Conservation (phyloP, 306 rosid species). For the Pyrus pyrifolia region DNA sequence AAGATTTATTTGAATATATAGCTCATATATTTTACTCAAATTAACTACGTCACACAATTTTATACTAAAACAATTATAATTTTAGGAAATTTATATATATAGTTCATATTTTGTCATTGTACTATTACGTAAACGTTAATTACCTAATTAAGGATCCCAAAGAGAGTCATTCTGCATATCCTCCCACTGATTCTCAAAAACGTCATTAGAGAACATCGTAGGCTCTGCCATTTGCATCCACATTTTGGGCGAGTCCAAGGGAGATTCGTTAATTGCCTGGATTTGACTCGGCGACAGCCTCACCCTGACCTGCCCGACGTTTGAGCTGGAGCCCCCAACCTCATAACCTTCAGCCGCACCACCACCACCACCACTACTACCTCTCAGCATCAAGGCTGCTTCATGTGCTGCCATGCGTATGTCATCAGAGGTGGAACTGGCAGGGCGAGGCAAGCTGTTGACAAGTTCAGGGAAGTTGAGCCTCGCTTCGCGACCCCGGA, state of each 20-base stretch:
- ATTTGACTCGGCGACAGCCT: conserved; percentile 65
- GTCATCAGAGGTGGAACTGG: conserved; percentile 41
- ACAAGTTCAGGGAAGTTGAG: conserved; percentile 66
- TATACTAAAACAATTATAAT: neutral
- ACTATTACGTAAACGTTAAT: neutral
- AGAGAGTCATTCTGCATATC: conserved; percentile 29
- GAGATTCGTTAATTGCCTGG: conserved; percentile 83
- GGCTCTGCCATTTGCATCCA: conserved; percentile 68
- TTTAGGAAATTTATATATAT: neutral
- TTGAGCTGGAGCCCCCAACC: neutral
- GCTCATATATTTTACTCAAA: neutral
- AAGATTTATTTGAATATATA: neutral
- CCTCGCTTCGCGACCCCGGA: conserved; percentile 45
- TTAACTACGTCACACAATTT: neutral
- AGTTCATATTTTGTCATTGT: neutral
- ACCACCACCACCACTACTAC: neutral
- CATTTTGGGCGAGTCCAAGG: conserved; percentile 81
- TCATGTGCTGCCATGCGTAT: conserved; percentile 66
- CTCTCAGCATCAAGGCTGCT: conserved; percentile 48
- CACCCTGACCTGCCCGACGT: conserved; percentile 19
- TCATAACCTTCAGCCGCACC: neutral
- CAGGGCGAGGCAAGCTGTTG: conserved; percentile 43
- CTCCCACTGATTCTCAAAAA: conserved; percentile 36
- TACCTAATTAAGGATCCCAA: conserved; percentile 38
- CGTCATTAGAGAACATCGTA: conserved; percentile 21